Evolutionary conservation across 169 alveolate species (phyloP).

Genomic region (Eimeria sp.): DNA sequence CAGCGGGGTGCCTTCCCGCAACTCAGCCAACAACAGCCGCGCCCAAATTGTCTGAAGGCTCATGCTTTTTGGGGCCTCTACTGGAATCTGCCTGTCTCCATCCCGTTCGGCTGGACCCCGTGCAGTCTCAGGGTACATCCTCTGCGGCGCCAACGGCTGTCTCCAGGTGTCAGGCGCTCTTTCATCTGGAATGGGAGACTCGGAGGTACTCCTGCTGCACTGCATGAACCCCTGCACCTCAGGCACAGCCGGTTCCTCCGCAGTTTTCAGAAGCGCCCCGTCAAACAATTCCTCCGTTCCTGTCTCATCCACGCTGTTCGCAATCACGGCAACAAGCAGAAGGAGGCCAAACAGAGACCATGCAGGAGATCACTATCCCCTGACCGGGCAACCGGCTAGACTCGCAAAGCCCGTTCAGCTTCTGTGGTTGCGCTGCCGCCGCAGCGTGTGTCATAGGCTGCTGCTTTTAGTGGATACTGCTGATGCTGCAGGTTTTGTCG

Average conservation of each 20-base stretch:
- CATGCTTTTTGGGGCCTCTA: background rate
- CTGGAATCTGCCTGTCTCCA: background rate
- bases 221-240: background rate
- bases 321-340: background rate
- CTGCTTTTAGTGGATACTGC: background rate
- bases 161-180: conserved; percentile 36
- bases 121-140: conserved; percentile 17
- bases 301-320: conserved; percentile 48
- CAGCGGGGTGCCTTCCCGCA: background rate
- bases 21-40: conserved; percentile 36
- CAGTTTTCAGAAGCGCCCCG: conserved; percentile 17
- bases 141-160: conserved; percentile 29
- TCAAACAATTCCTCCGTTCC: conserved; percentile 7
- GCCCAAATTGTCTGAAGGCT: conserved; percentile 40
- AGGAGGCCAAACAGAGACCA: background rate
- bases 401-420: background rate
- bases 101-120: background rate
- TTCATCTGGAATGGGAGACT: conserved; percentile 47
- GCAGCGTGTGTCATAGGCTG: background rate
- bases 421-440: no score
- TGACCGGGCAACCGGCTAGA: background rate
- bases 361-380: background rate
- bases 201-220: background rate
- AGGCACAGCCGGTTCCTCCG: background rate
- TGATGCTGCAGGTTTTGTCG: background rate